These are phyloP conservation scores for Ceratocystis huliohia DNA, from an alignment of 2,329 filamentous ascomycete species.

Conservation along the genomic window DNA sequence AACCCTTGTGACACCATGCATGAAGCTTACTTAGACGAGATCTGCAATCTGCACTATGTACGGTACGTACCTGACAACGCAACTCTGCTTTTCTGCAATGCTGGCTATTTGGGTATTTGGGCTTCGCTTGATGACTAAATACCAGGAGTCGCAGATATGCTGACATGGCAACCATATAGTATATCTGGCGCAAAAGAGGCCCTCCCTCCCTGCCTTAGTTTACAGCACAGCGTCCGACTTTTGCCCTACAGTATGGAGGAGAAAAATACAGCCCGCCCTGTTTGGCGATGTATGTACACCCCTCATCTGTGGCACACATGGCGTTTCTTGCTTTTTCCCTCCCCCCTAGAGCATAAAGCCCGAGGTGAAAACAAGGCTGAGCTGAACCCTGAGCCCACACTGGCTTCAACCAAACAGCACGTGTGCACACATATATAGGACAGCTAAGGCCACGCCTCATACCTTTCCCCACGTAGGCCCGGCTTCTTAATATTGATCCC, in stretches of 20 bases:
- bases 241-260: background rate
- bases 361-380: background rate
- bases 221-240: background rate
- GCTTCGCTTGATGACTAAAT: background rate
- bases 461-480: background rate
- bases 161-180: conserved; percentile 1
- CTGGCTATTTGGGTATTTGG: background rate
- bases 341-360: background rate
- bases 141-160: background rate
- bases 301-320: background rate
- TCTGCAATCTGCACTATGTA: background rate
- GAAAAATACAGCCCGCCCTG: background rate
- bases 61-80: conserved; percentile 5
- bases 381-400: background rate
- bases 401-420: background rate
- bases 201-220: background rate
- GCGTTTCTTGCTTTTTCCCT: background rate
- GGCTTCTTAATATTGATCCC: background rate
- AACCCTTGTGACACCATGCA: conserved; percentile 8
- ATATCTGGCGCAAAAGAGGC: background rate
- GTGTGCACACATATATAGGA: background rate
- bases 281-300: background rate
- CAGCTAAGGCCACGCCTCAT: background rate
- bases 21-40: background rate
- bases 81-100: conserved; percentile 4